These are phyloP conservation scores for Dothidotthia symphoricarpi DNA, from an alignment of 2,329 filamentous ascomycete genomes.

Conservation along the genomic window DNA sequence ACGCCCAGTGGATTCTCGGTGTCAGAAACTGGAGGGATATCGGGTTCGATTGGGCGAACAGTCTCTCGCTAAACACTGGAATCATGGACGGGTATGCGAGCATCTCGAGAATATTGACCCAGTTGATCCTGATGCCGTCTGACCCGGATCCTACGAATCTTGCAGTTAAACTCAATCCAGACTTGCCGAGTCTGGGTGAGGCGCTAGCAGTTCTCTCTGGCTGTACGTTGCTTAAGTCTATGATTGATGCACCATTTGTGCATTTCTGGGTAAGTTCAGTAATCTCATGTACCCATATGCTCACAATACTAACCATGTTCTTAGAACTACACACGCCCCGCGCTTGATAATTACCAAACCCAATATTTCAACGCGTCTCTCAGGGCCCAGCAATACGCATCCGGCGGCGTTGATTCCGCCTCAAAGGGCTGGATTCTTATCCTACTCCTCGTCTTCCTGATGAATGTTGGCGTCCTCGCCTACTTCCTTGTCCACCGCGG, in stretches of 20 bases:
- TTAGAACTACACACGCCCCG: slow-evolving; percentile 36
- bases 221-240: slow-evolving; percentile 62
- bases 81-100: slow-evolving; percentile 45
- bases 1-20: slow-evolving; percentile 57
- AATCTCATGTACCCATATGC: no score
- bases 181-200: slow-evolving; percentile 68
- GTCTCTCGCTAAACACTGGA: slow-evolving; percentile 46
- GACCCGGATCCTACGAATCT: slow-evolving; percentile 12
- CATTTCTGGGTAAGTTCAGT: slow-evolving; percentile 47
- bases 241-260: slow-evolving; percentile 60
- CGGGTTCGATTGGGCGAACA: slow-evolving; percentile 45
- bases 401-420: slow-evolving; percentile 60
- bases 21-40: slow-evolving; percentile 47
- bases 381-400: slow-evolving; percentile 67
- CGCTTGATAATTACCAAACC: slow-evolving; percentile 48
- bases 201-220: slow-evolving; percentile 68
- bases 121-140: slow-evolving; percentile 42
- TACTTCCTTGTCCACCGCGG: slow-evolving; percentile 62
- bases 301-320: slow-evolving; percentile 3
- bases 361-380: slow-evolving; percentile 65
- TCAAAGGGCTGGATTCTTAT: slow-evolving; percentile 67
- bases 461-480: slow-evolving; percentile 63
- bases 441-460: slow-evolving; percentile 62
- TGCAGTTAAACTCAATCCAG: slow-evolving; percentile 46
- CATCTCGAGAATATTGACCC: slow-evolving; percentile 46